Percentiles rank a stretch among this genome's conserved stretches.
Evolutionary conservation across 1,284 basidiomycete genomes (phyloP).

Genomic region (Boletus mariae): DNA sequence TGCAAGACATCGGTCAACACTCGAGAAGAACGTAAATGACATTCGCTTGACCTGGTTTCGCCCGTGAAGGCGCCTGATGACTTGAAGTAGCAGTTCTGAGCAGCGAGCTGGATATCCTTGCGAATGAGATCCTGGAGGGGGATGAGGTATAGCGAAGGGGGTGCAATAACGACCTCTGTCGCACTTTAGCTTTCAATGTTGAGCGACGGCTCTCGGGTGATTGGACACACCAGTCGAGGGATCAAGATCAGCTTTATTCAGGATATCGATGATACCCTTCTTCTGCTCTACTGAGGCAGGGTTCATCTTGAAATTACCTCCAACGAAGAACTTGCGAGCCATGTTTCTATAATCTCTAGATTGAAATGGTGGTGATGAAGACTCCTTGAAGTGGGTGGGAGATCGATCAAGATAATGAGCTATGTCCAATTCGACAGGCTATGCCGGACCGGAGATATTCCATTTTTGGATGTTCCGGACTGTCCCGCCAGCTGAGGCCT

Average conservation of each 20-base stretch:
- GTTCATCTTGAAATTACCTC: conserved; percentile 98
- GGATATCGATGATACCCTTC: conserved; percentile 56
- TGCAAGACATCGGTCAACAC: conserved; percentile 25
- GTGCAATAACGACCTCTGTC: conserved; percentile 87
- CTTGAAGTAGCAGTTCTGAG: conserved; percentile 92
- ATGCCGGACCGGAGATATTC: neutral
- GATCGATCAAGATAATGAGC: neutral
- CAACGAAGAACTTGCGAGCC: conserved; percentile 83
- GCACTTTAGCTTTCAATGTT: neutral
- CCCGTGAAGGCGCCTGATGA: conserved; percentile 92
- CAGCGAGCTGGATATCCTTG: conserved; percentile 72
- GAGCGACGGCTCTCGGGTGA: neutral
- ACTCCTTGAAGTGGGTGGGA: neutral
- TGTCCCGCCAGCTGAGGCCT: too few species aligned
- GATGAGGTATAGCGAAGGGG: conserved; percentile 85
- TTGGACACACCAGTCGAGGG: conserved; percentile 58
- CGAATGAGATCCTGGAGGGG: conserved; percentile 57
- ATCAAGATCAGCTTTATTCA: conserved; percentile 80
- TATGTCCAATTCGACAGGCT: neutral
- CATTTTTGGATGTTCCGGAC: neutral
- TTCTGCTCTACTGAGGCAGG: conserved; percentile 65
- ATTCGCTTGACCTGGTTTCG: conserved; percentile 71
- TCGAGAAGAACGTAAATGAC: neutral
- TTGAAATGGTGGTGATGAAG: neutral
- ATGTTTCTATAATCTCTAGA: conserved; percentile 34